Conservation (phyloP, 352 stramenopile species). For the Blastocystis sp. region DNA sequence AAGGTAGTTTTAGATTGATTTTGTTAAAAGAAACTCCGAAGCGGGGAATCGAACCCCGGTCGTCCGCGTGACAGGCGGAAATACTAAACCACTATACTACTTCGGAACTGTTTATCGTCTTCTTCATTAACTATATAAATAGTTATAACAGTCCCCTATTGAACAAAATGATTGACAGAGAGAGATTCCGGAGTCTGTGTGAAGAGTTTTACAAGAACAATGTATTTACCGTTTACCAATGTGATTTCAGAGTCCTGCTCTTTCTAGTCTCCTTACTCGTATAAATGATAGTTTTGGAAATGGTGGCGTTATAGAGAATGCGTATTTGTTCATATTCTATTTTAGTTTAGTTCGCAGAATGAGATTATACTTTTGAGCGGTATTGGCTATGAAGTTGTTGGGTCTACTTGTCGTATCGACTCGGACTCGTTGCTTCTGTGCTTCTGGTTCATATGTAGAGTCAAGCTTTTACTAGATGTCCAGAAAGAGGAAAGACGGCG, state of each 20-base stretch:
- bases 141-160: neutral
- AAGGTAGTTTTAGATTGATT: neutral
- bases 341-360: neutral
- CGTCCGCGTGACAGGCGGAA: slow-evolving; percentile 51
- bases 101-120: neutral
- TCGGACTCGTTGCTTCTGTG: neutral
- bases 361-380: neutral
- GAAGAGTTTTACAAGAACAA: slow-evolving; percentile 8
- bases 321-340: neutral
- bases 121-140: neutral
- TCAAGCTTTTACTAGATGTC: neutral
- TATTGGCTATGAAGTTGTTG: neutral
- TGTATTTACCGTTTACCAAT: neutral
- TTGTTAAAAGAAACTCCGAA: slow-evolving; percentile 47
- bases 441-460: neutral
- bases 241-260: neutral
- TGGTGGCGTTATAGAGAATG: neutral
- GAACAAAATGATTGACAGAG: neutral
- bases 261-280: neutral
- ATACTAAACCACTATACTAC: slow-evolving; percentile 61
- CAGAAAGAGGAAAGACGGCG: neutral
- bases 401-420: neutral
- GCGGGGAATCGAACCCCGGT: slow-evolving; percentile 56
- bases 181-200: slow-evolving; percentile 15
- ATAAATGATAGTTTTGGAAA: slow-evolving; percentile 11